These are phyloP conservation scores for Xylaria acuta DNA, from an alignment of 495 filamentous ascomycete genomes.

Conservation along the genomic window DNA sequence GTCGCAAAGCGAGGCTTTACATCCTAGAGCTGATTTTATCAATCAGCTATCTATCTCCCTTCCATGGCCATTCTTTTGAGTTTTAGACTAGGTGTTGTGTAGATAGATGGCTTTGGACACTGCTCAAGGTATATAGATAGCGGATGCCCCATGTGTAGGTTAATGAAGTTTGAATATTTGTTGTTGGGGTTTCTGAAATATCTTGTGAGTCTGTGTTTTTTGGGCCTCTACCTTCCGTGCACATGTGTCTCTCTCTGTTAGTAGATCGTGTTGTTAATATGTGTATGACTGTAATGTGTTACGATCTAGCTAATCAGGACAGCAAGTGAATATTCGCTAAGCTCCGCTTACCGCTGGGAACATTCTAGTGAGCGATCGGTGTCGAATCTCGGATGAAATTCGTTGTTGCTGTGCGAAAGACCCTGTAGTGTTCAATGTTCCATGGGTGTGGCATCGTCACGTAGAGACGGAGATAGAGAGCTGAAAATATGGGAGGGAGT, in stretches of 20 bases:
- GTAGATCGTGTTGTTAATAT: background rate
- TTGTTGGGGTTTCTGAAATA: background rate
- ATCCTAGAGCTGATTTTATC: conserved; percentile 24
- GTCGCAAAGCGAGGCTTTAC: conserved; percentile 46
- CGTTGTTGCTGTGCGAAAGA: background rate
- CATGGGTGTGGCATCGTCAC: background rate
- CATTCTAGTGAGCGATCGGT: background rate
- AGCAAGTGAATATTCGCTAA: background rate
- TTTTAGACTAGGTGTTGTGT: background rate
- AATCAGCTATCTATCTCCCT: background rate
- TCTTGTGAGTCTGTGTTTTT: background rate
- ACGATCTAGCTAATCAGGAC: background rate
- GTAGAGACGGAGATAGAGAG: background rate
- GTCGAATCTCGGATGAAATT: background rate
- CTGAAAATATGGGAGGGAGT: no score
- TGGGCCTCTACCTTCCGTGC: no score
- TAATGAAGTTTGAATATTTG: no score
- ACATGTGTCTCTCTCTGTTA: background rate
- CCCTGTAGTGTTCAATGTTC: background rate
- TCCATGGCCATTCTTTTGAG: no score
- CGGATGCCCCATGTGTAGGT: conserved; percentile 40
- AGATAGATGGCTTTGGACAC: background rate
- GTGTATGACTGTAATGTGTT: background rate
- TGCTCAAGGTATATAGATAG: conserved; percentile 29
- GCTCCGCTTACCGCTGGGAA: background rate